Conservation (phyloP, 495 filamentous ascomycete species). For the Podospora comata region DNA sequence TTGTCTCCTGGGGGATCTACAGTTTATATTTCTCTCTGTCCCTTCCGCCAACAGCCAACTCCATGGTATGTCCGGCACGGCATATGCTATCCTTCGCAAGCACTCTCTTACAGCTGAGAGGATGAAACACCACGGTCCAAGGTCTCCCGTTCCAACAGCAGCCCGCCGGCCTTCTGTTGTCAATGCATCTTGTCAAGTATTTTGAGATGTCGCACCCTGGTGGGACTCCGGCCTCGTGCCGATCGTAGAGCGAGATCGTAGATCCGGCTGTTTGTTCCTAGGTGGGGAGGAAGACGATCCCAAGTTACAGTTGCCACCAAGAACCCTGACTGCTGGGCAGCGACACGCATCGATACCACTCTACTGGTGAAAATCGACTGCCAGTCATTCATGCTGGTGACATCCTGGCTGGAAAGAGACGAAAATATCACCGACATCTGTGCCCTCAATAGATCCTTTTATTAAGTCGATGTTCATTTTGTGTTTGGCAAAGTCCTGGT, state of each 20-base stretch:
- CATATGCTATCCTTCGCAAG: not conserved
- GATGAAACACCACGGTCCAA: conserved; percentile 7
- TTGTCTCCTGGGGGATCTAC: not conserved
- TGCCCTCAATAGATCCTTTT: not conserved
- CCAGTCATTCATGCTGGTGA: not conserved
- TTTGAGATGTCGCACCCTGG: not conserved
- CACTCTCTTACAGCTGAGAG: conserved; percentile 1
- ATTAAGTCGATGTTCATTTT: not conserved
- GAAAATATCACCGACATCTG: not conserved
- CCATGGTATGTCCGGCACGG: not conserved
- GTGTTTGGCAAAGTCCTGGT: conserved; percentile 5
- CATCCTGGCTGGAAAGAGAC: not conserved
- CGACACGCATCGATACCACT: not conserved
- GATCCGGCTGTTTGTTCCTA: not conserved
- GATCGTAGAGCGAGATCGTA: not conserved
- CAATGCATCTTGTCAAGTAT: conserved; percentile 2
- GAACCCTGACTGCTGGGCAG: not conserved
- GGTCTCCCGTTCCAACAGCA: not conserved
- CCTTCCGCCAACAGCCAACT: not conserved
- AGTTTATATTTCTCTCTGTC: not conserved
- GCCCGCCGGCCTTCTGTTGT: not conserved
- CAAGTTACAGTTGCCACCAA: not conserved
- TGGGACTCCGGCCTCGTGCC: conserved; percentile 1
- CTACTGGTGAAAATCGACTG: not conserved
- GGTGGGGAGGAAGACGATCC: not conserved